A percentile compares a stretch with the other conserved stretches of the same genome.
Evolutionary conservation across 2,329 filamentous ascomycete genomes (phyloP).

Genomic region (Phaeomoniella chlamydospora): DNA sequence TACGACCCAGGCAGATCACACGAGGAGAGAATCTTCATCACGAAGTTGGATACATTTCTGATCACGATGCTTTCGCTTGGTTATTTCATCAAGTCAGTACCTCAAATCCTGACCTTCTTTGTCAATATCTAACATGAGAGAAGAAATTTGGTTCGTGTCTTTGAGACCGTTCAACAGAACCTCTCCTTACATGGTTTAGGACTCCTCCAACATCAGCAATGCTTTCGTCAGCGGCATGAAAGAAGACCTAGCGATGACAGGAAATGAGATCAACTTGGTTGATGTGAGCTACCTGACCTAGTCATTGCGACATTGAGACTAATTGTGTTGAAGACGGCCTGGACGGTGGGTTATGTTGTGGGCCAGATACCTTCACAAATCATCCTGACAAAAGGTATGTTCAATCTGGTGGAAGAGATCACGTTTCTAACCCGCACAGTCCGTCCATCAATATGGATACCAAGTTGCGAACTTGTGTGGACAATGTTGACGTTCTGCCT

Average conservation of each 20-base stretch:
- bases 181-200: too few relatives aligned
- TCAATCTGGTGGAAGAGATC: conserved; percentile 9
- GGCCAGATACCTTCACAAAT: conserved; percentile 37
- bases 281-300: too few relatives aligned
- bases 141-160: too few relatives aligned
- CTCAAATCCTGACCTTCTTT: too few relatives aligned
- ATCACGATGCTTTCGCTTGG: conserved; percentile 15
- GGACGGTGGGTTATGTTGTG: conserved; percentile 47
- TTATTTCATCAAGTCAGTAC: conserved; percentile 13
- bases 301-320: too few relatives aligned
- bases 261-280: conserved; percentile 29
- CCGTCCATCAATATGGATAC: conserved; percentile 5
- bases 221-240: conserved; percentile 27
- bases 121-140: too few relatives aligned
- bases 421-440: not conserved
- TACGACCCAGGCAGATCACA: conserved; percentile 36
- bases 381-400: conserved; percentile 33
- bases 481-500: conserved; percentile 32
- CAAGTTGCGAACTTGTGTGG: conserved; percentile 25
- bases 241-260: conserved; percentile 17
- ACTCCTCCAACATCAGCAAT: conserved; percentile 32
- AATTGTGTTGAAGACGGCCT: too few relatives aligned
- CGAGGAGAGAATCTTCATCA: conserved; percentile 23
- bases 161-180: too few relatives aligned
- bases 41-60: conserved; percentile 16